These are phyloP conservation scores for Camellia granthamiana DNA, from an alignment of 148 eudicot species.

Conservation along the genomic window DNA sequence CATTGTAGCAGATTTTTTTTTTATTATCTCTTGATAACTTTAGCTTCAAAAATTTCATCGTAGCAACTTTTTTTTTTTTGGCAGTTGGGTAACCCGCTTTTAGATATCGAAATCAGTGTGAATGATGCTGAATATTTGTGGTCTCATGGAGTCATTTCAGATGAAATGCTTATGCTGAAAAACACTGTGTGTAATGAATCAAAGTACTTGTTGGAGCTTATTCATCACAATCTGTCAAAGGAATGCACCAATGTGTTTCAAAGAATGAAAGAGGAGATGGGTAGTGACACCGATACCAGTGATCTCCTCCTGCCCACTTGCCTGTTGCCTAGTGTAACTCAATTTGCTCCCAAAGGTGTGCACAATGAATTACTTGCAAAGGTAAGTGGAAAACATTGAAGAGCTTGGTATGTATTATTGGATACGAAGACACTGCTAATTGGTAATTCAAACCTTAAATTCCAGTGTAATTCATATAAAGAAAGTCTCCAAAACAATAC, in stretches of 20 bases:
- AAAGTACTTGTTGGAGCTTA: not conserved
- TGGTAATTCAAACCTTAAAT: too few relatives aligned
- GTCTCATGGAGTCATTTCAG: constrained; percentile 29
- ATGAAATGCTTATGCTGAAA: constrained; percentile 16
- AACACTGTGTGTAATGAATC: constrained; percentile 22
- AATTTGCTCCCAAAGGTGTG: not conserved
- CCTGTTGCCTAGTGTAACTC: not conserved
- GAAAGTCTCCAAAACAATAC: too few relatives aligned
- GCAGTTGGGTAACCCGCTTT: constrained; percentile 25
- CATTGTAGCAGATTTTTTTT: too few relatives aligned
- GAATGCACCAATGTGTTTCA: constrained; percentile 18
- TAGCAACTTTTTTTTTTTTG: not conserved
- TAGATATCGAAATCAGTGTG: constrained; percentile 24
- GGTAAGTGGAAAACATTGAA: too few relatives aligned
- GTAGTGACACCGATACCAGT: not conserved
- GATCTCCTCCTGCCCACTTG: constrained; percentile 21
- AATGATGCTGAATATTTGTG: constrained; percentile 12
- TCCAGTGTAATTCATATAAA: too few relatives aligned
- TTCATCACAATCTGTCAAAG: constrained; percentile 8
- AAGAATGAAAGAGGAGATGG: constrained; percentile 6
- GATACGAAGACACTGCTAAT: too few relatives aligned
- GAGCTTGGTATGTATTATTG: too few relatives aligned
- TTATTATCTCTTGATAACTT: not conserved
- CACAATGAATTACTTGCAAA: not conserved
- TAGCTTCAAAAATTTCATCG: not conserved